Evolutionary conservation across 1,284 basidiomycete species (phyloP).

Genomic region (Porodaedalea pini): DNA sequence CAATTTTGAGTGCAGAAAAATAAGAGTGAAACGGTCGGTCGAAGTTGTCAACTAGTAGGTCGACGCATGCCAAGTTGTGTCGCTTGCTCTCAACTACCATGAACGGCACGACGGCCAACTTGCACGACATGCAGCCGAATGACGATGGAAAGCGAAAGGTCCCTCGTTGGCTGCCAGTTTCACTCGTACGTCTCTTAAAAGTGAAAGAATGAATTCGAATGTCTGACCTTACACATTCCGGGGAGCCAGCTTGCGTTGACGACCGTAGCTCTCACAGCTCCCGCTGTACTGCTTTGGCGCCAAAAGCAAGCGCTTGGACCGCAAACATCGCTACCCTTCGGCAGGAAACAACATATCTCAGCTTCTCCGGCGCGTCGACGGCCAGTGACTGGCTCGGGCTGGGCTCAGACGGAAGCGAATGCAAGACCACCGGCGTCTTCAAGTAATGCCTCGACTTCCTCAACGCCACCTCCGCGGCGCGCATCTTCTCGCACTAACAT

Average conservation of each 20-base stretch:
- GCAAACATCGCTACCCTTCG: not conserved
- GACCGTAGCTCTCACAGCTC: slow-evolving; percentile 15
- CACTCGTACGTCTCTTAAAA: slow-evolving; percentile 15
- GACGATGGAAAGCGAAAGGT: slow-evolving; percentile 4
- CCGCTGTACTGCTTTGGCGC: slow-evolving; percentile 16
- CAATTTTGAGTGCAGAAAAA: too few species aligned
- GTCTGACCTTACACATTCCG: too few species aligned
- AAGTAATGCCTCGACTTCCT: not conserved
- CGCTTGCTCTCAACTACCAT: slow-evolving; percentile 5
- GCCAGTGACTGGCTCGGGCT: not conserved
- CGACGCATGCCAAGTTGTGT: too few species aligned
- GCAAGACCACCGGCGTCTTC: not conserved
- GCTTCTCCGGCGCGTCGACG: slow-evolving; percentile 8
- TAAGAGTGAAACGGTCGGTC: too few species aligned
- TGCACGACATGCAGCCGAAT: not conserved
- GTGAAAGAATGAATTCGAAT: not conserved
- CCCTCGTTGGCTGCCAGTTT: slow-evolving; percentile 18
- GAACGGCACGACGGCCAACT: not conserved
- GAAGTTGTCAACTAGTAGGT: not conserved
- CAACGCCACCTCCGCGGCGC: slow-evolving; percentile 1
- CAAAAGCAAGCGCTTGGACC: slow-evolving; percentile 14
- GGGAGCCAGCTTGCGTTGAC: slow-evolving; percentile 12
- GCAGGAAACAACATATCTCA: not conserved
- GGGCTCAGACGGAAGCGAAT: not conserved
- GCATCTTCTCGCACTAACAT: not conserved